Conservation (phyloP, 805 yeast genomes). For the Yarrowia alimentaria region DNA sequence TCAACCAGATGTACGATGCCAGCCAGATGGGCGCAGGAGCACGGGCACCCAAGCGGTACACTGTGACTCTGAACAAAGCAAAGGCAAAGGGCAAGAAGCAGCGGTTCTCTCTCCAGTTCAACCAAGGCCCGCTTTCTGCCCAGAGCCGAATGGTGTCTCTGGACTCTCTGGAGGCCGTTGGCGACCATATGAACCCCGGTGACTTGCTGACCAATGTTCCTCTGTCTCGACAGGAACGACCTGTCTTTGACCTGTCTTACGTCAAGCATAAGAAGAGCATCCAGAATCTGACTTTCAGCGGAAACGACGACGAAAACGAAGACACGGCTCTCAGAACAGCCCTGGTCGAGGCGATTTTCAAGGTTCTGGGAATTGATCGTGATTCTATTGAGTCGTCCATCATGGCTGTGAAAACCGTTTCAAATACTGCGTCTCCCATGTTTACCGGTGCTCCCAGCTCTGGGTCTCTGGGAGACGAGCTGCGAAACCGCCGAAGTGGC, state of each 20-base stretch:
- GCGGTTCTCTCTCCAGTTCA: slow-evolving; percentile 25
- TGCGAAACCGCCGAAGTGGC: slow-evolving; percentile 20
- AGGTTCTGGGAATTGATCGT: slow-evolving; percentile 60
- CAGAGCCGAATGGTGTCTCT: slow-evolving; percentile 5
- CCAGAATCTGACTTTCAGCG: slow-evolving; percentile 3
- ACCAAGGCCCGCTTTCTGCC: slow-evolving; percentile 2
- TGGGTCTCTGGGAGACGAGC: slow-evolving; percentile 13
- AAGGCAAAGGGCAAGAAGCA: slow-evolving; percentile 26
- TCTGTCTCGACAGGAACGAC: slow-evolving; percentile 33
- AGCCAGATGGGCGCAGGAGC: slow-evolving; percentile 21
- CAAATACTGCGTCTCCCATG: slow-evolving; percentile 20
- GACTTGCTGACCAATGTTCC: slow-evolving; percentile 83
- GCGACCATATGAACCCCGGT: slow-evolving; percentile 64
- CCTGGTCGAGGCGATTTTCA: slow-evolving; percentile 67
- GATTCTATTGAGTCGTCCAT: slow-evolving; percentile 30
- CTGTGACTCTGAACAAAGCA: slow-evolving; percentile 20
- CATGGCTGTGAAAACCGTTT: slow-evolving; percentile 12
- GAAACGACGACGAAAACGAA: slow-evolving; percentile 62
- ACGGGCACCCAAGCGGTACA: slow-evolving; percentile 23
- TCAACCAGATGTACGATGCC: slow-evolving; percentile 30
- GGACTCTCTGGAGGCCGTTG: slow-evolving; percentile 34
- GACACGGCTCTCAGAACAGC: slow-evolving; percentile 63
- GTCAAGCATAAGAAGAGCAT: slow-evolving; percentile 17
- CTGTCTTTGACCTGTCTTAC: slow-evolving; percentile 1
- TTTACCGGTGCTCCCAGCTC: slow-evolving; percentile 6